These are phyloP conservation scores for Aspergillus pseudonomiae DNA, from an alignment of 2,329 filamentous ascomycete species.

Conservation along the genomic window DNA sequence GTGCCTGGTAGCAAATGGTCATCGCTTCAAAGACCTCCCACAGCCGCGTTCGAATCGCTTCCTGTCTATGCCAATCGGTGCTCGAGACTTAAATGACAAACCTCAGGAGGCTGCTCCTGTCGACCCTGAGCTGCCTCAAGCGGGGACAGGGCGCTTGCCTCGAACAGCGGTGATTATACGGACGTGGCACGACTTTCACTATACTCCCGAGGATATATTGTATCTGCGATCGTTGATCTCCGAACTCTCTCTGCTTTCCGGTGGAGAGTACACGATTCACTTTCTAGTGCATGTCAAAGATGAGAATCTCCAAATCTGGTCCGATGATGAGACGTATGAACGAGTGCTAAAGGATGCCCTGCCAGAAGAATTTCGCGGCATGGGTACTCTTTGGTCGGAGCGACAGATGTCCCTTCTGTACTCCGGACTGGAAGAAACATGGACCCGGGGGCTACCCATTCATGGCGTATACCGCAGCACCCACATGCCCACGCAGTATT, in stretches of 20 bases:
- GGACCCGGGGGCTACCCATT: slow-evolving; percentile 71
- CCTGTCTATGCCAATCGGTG: slow-evolving; percentile 37
- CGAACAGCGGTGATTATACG: slow-evolving; percentile 78
- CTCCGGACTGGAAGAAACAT: slow-evolving; percentile 80
- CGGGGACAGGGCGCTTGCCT: slow-evolving; percentile 35
- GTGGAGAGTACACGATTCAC: slow-evolving; percentile 80
- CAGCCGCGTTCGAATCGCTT: slow-evolving; percentile 40
- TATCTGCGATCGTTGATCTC: slow-evolving; percentile 81
- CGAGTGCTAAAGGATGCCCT: slow-evolving; percentile 70
- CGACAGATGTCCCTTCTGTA: slow-evolving; percentile 91
- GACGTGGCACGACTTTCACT: slow-evolving; percentile 77
- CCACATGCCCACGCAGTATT: slow-evolving; percentile 93
- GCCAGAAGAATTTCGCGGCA: slow-evolving; percentile 82
- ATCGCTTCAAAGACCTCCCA: slow-evolving; percentile 62
- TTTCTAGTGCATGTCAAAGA: slow-evolving; percentile 86
- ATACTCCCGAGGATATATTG: slow-evolving; percentile 75
- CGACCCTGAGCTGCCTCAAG: slow-evolving; percentile 24
- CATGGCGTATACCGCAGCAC: slow-evolving; percentile 92
- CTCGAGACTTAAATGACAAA: slow-evolving; percentile 24
- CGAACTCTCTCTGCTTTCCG: slow-evolving; percentile 75
- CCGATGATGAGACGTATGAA: slow-evolving; percentile 73
- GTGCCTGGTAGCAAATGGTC: slow-evolving; percentile 71
- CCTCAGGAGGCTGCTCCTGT: slow-evolving; percentile 14
- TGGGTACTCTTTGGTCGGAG: slow-evolving; percentile 92
- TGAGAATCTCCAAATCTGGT: slow-evolving; percentile 77